A percentile compares a stretch with the other conserved stretches of the same genome.
Evolutionary conservation across 495 filamentous ascomycete species (phyloP).

Genomic region (Penicillium herquei): DNA sequence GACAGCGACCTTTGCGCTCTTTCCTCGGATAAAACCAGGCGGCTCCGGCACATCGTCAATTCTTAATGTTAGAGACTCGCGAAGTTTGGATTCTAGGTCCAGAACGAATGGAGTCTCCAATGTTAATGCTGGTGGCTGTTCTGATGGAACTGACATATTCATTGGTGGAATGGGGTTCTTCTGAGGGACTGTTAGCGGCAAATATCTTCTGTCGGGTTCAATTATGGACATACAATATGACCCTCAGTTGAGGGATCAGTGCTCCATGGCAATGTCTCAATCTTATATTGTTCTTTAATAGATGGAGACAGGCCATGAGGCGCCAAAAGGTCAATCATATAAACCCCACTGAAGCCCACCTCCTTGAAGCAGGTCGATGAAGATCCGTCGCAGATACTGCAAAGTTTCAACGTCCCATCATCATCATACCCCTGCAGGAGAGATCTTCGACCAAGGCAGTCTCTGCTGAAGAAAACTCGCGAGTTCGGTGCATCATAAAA

Average conservation of each 20-base stretch:
- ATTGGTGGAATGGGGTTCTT: conserved; percentile 62
- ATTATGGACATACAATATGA: conserved; percentile 38
- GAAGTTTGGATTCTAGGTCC: conserved; percentile 56
- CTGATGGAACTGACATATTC: conserved; percentile 52
- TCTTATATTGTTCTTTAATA: conserved; percentile 19
- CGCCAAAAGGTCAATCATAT: conserved; percentile 56
- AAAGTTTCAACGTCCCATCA: conserved; percentile 58
- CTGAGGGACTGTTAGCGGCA: conserved; percentile 18
- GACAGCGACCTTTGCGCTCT: conserved; percentile 63
- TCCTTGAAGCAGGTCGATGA: conserved; percentile 62
- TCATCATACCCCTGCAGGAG: conserved; percentile 56
- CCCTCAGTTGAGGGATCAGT: conserved; percentile 18
- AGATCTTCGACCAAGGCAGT: conserved; percentile 83
- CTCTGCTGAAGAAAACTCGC: conserved; percentile 74
- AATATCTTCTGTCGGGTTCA: not conserved
- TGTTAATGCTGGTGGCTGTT: conserved; percentile 37
- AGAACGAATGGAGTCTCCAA: conserved; percentile 52
- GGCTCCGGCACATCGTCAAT: conserved; percentile 67
- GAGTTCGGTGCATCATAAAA: conserved; percentile 67
- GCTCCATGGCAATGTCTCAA: conserved; percentile 33
- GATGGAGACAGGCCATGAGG: conserved; percentile 3
- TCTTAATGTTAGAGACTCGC: conserved; percentile 62
- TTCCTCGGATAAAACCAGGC: conserved; percentile 27
- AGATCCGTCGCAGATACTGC: conserved; percentile 67
- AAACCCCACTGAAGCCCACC: conserved; percentile 78